Evolutionary conservation across 305 asterid species (phyloP).

Genomic region (Lippia alba): DNA sequence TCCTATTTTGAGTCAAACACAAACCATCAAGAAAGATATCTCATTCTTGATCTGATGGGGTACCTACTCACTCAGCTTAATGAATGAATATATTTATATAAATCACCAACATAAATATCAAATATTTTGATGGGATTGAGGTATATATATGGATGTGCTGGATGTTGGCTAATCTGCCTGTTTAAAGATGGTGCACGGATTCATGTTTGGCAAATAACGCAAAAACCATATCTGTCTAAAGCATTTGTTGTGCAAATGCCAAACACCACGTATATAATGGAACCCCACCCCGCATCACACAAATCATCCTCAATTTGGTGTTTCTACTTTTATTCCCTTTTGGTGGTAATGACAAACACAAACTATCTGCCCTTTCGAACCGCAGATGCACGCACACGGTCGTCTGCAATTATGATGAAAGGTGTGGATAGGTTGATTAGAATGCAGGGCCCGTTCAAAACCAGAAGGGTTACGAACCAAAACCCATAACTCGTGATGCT

Average conservation of each 20-base stretch:
- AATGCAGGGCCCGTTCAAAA: no score
- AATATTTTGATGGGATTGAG: neutral
- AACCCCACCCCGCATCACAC: slow-evolving; percentile 31
- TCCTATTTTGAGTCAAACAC: no score
- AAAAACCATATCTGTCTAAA: slow-evolving; percentile 28
- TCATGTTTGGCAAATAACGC: slow-evolving; percentile 20
- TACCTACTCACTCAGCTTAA: neutral
- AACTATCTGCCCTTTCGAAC: neutral
- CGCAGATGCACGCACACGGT: neutral
- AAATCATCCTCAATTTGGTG: slow-evolving; percentile 10
- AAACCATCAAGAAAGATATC: no score
- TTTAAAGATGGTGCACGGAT: neutral
- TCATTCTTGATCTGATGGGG: slow-evolving; percentile 10
- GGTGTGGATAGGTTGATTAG: no score
- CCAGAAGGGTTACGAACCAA: no score
- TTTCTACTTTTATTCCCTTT: neutral
- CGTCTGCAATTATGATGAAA: no score
- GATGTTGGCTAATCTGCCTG: slow-evolving; percentile 13
- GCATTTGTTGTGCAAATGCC: slow-evolving; percentile 27
- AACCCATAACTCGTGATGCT: no score
- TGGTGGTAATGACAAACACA: neutral
- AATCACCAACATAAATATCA: neutral
- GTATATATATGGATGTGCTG: neutral
- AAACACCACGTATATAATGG: slow-evolving; percentile 31
- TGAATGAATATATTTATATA: neutral